Conservation (phyloP, 2,329 filamentous ascomycete genomes). For the Aspergillus transmontanensis region DNA sequence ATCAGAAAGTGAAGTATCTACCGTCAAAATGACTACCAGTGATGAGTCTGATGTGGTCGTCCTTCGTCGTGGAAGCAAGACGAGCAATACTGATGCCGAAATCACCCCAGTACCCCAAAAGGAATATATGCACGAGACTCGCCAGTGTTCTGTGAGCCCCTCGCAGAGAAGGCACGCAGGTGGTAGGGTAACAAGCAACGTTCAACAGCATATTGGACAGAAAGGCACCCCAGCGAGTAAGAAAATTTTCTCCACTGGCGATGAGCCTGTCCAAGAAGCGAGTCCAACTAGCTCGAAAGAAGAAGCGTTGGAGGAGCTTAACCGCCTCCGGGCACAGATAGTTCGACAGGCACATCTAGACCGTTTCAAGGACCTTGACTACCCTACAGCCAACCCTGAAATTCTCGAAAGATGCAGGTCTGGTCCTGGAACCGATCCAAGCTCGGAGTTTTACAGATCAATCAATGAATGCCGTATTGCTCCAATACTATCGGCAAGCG, state of each 20-base stretch:
- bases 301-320: constrained; percentile 24
- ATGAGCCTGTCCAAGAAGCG: background rate
- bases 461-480: constrained; percentile 16
- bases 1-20: background rate
- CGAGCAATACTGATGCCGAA: background rate
- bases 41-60: constrained; percentile 27
- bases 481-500: background rate
- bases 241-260: background rate
- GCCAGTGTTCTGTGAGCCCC: background rate
- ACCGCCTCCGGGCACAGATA: constrained; percentile 22
- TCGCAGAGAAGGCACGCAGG: background rate
- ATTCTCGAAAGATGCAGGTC: constrained; percentile 25
- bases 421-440: constrained; percentile 30
- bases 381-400: constrained; percentile 21
- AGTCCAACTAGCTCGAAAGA: background rate
- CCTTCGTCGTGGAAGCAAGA: constrained; percentile 13
- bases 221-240: no score
- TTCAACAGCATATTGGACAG: background rate
- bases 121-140: background rate
- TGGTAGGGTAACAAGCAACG: background rate
- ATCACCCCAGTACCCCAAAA: background rate
- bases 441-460: constrained; percentile 21
- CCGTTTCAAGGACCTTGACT: constrained; percentile 11
- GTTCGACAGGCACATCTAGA: constrained; percentile 18
- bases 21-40: constrained; percentile 13